Evolutionary conservation across 2,329 filamentous ascomycete species (phyloP).

Genomic region (Aureobasidium melanogenum): DNA sequence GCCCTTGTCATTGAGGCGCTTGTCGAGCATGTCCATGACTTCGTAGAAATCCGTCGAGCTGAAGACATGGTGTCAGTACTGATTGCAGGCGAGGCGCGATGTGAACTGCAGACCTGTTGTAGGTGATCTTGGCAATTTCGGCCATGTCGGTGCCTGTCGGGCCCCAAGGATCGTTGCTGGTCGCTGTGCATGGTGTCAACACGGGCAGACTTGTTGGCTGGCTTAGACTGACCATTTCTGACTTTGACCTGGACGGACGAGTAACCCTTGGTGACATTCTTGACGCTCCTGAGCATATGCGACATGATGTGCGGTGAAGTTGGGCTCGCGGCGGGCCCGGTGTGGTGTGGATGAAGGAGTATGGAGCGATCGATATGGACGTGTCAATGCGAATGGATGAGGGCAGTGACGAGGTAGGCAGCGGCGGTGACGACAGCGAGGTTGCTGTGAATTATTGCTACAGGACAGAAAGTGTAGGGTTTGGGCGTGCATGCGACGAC

Average conservation of each 20-base stretch:
- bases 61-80: slow-evolving; percentile 11
- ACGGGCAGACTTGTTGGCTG: slow-evolving; percentile 13
- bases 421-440: neutral
- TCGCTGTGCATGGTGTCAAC: slow-evolving; percentile 51
- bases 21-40: slow-evolving; percentile 99
- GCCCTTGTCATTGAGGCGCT: slow-evolving; percentile 95
- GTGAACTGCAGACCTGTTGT: slow-evolving; percentile 67
- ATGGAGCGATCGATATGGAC: neutral
- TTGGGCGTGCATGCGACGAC: neutral
- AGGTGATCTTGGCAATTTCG: slow-evolving; percentile 96
- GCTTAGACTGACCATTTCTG: slow-evolving; percentile 68
- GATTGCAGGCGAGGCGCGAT: neutral
- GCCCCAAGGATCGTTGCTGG: slow-evolving; percentile 98
- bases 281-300: slow-evolving; percentile 92
- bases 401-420: neutral
- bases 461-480: neutral
- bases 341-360: neutral
- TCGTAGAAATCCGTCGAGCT: slow-evolving; percentile 97
- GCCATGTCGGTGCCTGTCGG: slow-evolving; percentile 97
- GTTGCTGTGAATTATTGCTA: neutral
- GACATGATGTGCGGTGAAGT: slow-evolving; percentile 55
- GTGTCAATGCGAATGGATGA: neutral
- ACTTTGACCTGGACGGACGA: slow-evolving; percentile 96
- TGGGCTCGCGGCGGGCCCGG: neutral
- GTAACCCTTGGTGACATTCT: slow-evolving; percentile 99